Percentiles rank a stretch among this genome's conserved stretches.
Evolutionary conservation across 805 yeast genomes (phyloP).

Genomic region (Candida methanosorbosa): DNA sequence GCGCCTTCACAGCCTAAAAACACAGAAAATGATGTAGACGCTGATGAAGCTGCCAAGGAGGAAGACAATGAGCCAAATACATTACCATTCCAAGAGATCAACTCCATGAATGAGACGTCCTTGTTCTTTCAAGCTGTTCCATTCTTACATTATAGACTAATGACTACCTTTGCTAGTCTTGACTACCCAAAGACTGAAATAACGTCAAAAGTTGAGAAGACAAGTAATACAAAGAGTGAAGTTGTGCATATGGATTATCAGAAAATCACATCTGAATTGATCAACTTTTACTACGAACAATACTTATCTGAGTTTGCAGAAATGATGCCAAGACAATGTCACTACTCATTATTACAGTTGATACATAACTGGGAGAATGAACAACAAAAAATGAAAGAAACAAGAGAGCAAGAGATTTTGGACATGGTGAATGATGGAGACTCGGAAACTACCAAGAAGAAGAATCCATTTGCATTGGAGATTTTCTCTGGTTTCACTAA

Average conservation of each 20-base stretch:
- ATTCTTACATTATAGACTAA: conserved; percentile 19
- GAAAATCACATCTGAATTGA: conserved; percentile 20
- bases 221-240: not conserved
- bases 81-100: conserved; percentile 10
- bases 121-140: conserved; percentile 28
- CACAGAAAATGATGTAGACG: conserved; percentile 1
- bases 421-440: conserved; percentile 19
- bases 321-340: conserved; percentile 24
- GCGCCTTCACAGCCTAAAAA: not conserved
- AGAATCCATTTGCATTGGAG: conserved; percentile 26
- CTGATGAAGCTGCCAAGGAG: not conserved
- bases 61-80: too few species aligned
- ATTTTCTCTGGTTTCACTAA: conserved; percentile 57
- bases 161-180: conserved; percentile 13
- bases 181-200: conserved; percentile 19
- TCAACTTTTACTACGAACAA: conserved; percentile 26
- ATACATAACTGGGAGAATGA: conserved; percentile 32
- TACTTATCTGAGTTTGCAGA: conserved; percentile 25
- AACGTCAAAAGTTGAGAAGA: conserved; percentile 1
- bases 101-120: conserved; percentile 24
- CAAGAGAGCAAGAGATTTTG: conserved; percentile 30
- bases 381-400: conserved; percentile 27
- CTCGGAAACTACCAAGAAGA: conserved; percentile 27
- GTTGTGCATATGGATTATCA: conserved; percentile 17
- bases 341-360: conserved; percentile 16